Base-by-base conservation (phyloP, 345 rosid genomes). In the Pistacia integerrima region DNA sequence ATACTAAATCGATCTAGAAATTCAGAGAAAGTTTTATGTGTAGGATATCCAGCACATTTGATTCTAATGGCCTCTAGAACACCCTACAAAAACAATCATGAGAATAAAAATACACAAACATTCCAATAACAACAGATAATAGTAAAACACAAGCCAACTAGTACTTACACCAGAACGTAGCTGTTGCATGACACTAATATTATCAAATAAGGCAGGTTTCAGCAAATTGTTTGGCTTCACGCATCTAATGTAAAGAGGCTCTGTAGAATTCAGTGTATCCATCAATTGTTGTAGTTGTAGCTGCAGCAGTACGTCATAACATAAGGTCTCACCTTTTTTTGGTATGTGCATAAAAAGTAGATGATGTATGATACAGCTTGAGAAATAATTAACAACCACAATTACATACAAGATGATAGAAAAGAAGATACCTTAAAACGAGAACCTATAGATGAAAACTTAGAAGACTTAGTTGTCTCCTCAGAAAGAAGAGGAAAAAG, bases 161-260 rank as follows among this genome's bases (percentile, higher is more conserved):
- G 72, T 76, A 81, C 98, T 90, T 77, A 91, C 99, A 79, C 98
- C 96, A 74, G 94, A 95, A 46, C 97, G 96, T 78, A 95, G 79
- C 52, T 95, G 98, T 80, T 90, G 99, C 87, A 89, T 75, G 78
- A 93, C 90, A 84, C 81, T 86, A 46, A 60, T 44, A 70, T 84
- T 93, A 63, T 93, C 87, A 81, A 91, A 92, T 80, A 90, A 60
- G 56, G 75, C 77, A 81, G 99, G 94, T 78, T 86, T 82, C 73
- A 92, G 77, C 17, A 77, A 78, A 81, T 78, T 84, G 74, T 95
- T 95, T 74, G 98, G 98, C 90, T 93, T 93, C 72, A 95, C 90
- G 79, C 99, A 95, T 89, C 99, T 87, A 69, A 95, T 90, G 83
- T 93, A 95, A 85, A 92, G 92, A 61, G 98, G 99, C 71, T 91